These are phyloP conservation scores for Xylaria sp. DNA, from an alignment of 2,329 filamentous ascomycete species.

Conservation along the genomic window DNA sequence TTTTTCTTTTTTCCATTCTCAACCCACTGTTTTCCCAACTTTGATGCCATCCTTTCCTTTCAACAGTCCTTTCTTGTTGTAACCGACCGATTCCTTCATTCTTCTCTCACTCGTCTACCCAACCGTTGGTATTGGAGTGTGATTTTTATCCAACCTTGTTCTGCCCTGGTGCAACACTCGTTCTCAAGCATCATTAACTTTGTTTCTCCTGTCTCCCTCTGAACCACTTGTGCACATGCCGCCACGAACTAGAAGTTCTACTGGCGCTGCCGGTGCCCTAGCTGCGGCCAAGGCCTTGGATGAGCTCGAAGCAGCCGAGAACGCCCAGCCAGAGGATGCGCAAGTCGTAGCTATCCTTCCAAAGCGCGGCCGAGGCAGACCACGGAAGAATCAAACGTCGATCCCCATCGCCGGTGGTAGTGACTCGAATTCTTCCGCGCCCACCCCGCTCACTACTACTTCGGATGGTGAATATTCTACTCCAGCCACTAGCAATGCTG, in stretches of 20 bases:
- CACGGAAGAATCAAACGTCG: slow-evolving; percentile 44
- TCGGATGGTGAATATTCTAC: slow-evolving; percentile 56
- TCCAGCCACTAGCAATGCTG: slow-evolving; percentile 56
- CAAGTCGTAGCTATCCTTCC: slow-evolving; percentile 17
- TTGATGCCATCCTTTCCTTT: slow-evolving; percentile 13
- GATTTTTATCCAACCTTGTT: slow-evolving; percentile 4
- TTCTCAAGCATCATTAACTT: not conserved
- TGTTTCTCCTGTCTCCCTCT: not conserved
- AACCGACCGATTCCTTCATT: slow-evolving; percentile 12
- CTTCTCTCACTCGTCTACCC: slow-evolving; percentile 11
- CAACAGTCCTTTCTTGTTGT: slow-evolving; percentile 15
- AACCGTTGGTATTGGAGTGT: slow-evolving; percentile 5
- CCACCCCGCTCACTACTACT: slow-evolving; percentile 47
- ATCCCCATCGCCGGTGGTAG: slow-evolving; percentile 37
- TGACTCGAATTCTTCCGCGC: slow-evolving; percentile 52
- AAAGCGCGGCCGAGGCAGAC: slow-evolving; percentile 47
- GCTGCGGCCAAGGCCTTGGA: slow-evolving; percentile 16
- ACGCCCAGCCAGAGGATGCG: not conserved
- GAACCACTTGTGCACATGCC: slow-evolving; percentile 40
- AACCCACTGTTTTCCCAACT: slow-evolving; percentile 5
- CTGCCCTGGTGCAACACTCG: not conserved
- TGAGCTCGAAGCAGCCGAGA: slow-evolving; percentile 21
- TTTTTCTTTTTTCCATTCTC: slow-evolving; percentile 19
- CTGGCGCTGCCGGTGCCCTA: slow-evolving; percentile 21
- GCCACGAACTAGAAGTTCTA: slow-evolving; percentile 38